Evolutionary conservation across 352 stramenopile genomes (phyloP).

Genomic region (Phytophthora podocarpi): DNA sequence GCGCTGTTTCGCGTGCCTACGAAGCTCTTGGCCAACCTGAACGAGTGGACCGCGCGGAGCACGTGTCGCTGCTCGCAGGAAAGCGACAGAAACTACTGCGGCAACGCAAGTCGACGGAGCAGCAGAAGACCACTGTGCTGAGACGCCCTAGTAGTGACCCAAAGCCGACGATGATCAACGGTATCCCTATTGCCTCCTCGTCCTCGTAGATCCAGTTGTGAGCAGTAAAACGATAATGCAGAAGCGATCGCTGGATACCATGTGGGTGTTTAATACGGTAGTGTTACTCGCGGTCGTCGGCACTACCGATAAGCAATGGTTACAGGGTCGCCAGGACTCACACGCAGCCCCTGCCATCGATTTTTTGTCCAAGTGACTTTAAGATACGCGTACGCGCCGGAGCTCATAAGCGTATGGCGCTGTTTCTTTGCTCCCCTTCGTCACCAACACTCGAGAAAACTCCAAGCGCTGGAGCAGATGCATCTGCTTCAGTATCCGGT

Average conservation of each 20-base stretch:
- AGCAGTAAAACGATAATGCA: constrained; percentile 3
- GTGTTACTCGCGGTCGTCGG: constrained; percentile 11
- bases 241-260: constrained; percentile 1
- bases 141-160: neutral
- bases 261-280: constrained; percentile 5
- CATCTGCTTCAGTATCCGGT: neutral
- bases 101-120: constrained; percentile 2
- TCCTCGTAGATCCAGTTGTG: constrained; percentile 19
- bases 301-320: constrained; percentile 7
- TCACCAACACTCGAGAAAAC: neutral
- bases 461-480: neutral
- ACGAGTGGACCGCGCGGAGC: constrained; percentile 20
- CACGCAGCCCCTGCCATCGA: neutral
- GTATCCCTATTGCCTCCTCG: constrained; percentile 28
- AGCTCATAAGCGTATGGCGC: constrained; percentile 4
- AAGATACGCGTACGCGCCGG: constrained; percentile 12
- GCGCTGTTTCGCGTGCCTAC: constrained; percentile 36
- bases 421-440: neutral
- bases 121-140: constrained; percentile 1
- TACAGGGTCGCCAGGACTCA: constrained; percentile 2
- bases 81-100: constrained; percentile 32
- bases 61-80: constrained; percentile 8
- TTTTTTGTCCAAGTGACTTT: constrained; percentile 2
- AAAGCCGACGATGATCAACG: constrained; percentile 28
- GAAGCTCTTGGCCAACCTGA: constrained; percentile 34